Evolutionary conservation across 495 filamentous ascomycete species (phyloP).

Genomic region (Aspergillus coremiiformis): DNA sequence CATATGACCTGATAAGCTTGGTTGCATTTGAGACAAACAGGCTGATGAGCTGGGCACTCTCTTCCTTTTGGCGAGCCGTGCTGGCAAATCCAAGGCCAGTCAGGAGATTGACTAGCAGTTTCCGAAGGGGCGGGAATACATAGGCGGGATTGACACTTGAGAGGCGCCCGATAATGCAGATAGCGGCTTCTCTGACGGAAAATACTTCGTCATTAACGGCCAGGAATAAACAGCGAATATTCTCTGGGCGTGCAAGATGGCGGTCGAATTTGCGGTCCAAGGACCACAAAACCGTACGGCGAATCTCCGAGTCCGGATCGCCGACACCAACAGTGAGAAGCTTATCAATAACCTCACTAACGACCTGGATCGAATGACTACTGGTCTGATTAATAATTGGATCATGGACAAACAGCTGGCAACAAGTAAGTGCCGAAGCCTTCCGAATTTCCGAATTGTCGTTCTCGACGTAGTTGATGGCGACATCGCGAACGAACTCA

Average conservation of each 20-base stretch:
- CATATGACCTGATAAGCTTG: conserved; percentile 86
- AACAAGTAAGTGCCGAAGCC: conserved; percentile 92
- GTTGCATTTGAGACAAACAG: conserved; percentile 86
- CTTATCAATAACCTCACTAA: conserved; percentile 95
- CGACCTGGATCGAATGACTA: conserved; percentile 89
- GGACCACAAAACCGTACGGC: conserved; percentile 76
- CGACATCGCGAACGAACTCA: conserved; percentile 96
- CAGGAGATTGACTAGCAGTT: conserved; percentile 89
- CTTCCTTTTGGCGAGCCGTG: conserved; percentile 85
- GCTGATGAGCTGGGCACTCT: conserved; percentile 88
- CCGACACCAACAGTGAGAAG: conserved; percentile 90
- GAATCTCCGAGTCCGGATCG: conserved; percentile 82
- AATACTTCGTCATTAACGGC: conserved; percentile 96
- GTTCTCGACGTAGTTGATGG: conserved; percentile 94
- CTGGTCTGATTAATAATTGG: conserved; percentile 98
- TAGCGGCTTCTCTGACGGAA: conserved; percentile 83
- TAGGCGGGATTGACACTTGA: conserved; percentile 91
- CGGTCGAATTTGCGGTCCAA: conserved; percentile 91
- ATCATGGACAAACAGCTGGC: conserved; percentile 90
- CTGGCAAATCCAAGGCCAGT: conserved; percentile 96
- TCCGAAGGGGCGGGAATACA: conserved; percentile 88
- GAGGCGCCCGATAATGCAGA: conserved; percentile 90
- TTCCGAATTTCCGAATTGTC: conserved; percentile 90
- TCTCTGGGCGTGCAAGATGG: conserved; percentile 89
- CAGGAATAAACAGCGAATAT: conserved; percentile 89